A percentile compares a stretch with the other conserved stretches of the same genome.
Evolutionary conservation across 2,329 filamentous ascomycete genomes (phyloP).

Genomic region (Catunica adiposa): DNA sequence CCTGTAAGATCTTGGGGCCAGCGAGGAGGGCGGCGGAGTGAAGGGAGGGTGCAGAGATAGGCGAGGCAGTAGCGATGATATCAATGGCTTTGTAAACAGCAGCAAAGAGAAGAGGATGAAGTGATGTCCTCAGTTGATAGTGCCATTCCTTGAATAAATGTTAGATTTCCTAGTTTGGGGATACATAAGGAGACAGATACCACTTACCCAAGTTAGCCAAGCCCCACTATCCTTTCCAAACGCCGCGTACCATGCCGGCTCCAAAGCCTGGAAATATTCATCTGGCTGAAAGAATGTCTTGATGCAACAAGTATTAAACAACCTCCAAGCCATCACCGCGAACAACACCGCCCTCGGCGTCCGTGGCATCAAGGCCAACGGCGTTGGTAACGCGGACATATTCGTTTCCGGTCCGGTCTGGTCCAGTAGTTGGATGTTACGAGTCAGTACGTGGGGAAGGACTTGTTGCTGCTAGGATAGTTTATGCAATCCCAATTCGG

Average conservation of each 20-base stretch:
- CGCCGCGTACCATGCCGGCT: conserved; percentile 80
- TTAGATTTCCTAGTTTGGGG: not conserved
- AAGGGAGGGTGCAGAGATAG: conserved; percentile 24
- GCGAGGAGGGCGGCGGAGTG: conserved; percentile 52
- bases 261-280: conserved; percentile 90
- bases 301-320: conserved; percentile 62
- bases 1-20: conserved; percentile 61
- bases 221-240: conserved; percentile 65
- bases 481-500: too few relatives aligned
- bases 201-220: conserved; percentile 83
- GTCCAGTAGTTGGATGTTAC: too few relatives aligned
- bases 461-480: too few relatives aligned
- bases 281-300: conserved; percentile 95
- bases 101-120: conserved; percentile 82
- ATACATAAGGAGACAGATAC: not conserved
- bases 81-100: conserved; percentile 50
- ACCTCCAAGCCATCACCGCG: conserved; percentile 49
- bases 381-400: not conserved
- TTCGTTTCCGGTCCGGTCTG: too few relatives aligned
- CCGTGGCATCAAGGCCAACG: not conserved
- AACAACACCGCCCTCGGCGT: not conserved
- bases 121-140: conserved; percentile 68
- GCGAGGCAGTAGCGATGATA: conserved; percentile 36
- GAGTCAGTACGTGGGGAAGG: too few relatives aligned
- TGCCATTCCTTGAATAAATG: conserved; percentile 62